Evolutionary conservation across 23 red algal species (phyloP), one percentile per base, ranked within the genome.

Genomic region (Pyropia haitanensis): DNA sequence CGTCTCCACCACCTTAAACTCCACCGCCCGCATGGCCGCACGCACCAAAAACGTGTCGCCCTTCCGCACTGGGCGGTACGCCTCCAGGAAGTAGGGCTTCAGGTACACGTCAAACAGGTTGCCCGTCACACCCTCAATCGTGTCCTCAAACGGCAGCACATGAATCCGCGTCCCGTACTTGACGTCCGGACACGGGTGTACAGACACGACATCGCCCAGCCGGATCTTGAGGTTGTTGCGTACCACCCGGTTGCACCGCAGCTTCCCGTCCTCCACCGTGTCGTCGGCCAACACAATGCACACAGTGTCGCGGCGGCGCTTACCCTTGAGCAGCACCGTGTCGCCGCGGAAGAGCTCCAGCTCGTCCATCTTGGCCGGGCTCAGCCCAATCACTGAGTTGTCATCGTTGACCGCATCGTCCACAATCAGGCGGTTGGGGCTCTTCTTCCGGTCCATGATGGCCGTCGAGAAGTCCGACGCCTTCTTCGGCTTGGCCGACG

Each of bases 1-100:
- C 3, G 94, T 98, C 73, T 98, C 94, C 6, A 98, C 94, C 23
- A 98, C 86, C 71, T 98, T 98, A 56, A 98, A 98, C 73, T 98
- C 94, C 3, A 98, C 85, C 22, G 94, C 73, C 16, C 94, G 94
- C 80, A 98, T 90, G 15, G 81, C 94, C 3, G 74, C 90, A 34
- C 94, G 81, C 58, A 98, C 86, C 18, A 91, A 52, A 32, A 98
- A 98, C 49, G 94, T 98, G 71, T 98, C 94, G 15, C 85, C 85
- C 70, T 98, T 98, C 12, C 94, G 81, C 32, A 98, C 86, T 15
- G 94, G 94, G 22, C 94, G 85, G 70, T 98, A 98, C 25, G 94
- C 94, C 50, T 98, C 94, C 18, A 98, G 68, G 58, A 98, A 98
- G 70, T 98, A 98, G 10, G 94, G 94, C 33, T 89, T 88, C 57